These are phyloP conservation scores for Leucaena leucocephala DNA, from an alignment of 306 rosid species.

Conservation along the genomic window DNA sequence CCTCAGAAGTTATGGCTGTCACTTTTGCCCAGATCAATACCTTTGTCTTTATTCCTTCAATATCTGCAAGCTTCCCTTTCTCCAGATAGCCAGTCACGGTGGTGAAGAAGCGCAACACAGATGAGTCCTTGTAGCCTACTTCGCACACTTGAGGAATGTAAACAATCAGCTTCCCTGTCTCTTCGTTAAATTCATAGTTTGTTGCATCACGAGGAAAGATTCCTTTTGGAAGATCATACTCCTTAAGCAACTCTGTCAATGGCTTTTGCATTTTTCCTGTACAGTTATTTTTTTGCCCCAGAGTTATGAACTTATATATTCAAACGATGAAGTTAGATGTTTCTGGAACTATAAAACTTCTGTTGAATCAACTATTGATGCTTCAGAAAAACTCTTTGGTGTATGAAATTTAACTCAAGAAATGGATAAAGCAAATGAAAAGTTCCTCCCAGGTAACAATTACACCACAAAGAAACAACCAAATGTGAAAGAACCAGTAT, in stretches of 20 bases:
- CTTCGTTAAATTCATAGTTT: conserved; percentile 88
- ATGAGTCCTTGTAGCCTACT: conserved; percentile 86
- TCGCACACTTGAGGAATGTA: conserved; percentile 75
- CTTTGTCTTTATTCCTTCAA: conserved; percentile 93
- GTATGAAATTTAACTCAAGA: not conserved
- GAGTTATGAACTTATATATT: conserved; percentile 15
- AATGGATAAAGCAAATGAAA: not conserved
- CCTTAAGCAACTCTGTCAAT: conserved; percentile 78
- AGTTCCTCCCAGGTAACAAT: not conserved
- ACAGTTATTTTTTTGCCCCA: not conserved
- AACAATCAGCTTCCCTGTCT: conserved; percentile 73
- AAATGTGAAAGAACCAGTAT: not conserved
- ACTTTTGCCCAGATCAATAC: conserved; percentile 96
- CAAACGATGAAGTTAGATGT: conserved; percentile 5
- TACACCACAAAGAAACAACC: not conserved
- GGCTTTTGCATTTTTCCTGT: conserved; percentile 96
- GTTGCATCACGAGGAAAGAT: conserved; percentile 92
- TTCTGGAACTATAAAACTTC: not conserved
- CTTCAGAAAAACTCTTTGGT: not conserved
- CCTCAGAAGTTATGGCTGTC: conserved; percentile 63
- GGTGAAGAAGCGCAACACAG: conserved; percentile 77
- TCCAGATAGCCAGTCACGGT: conserved; percentile 76
- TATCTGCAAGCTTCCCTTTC: conserved; percentile 84
- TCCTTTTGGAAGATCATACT: conserved; percentile 77
- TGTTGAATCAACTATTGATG: not conserved